Evolutionary conservation across 2,329 filamentous ascomycete genomes (phyloP), one percentile per base, ranked within the genome.

Genomic region (Fusarium mangiferae): DNA sequence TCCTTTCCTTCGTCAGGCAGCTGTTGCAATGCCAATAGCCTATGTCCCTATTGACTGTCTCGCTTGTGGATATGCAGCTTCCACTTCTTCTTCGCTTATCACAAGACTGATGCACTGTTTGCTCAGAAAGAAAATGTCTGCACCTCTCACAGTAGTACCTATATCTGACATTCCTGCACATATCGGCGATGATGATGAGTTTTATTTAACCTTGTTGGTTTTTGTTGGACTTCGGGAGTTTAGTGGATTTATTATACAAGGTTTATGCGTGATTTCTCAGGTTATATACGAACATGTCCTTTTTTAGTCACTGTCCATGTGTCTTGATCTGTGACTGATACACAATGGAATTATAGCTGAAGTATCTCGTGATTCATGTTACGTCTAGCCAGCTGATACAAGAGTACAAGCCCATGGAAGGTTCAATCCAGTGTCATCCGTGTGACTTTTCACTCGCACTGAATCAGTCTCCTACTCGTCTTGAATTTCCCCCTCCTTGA

Each of bases 371-470:
- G 28, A 17, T 30, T 22, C 20, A 45, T 18, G 22, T n/a, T 12
- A 9, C 14, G n/a, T 11, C n/a, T 51, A 2, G 4, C 3, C 7
- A 35, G 17, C 8, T 35, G n/a, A 35, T 15, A 35, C n/a, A 15
- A 24, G 30, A 15, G 12, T 15, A 30, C 26, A 48, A 2, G 5
- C 2, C 1, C 9, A 22, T 12, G 20, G 28, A 22, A 28, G 5
- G 4, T 15, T 28, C 6, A 14, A 22, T 28, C 5, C 18, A 28
- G 9, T 30, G 26, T 22, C 26, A 22, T 30, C 26, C 22, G 26
- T 20, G 3, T 48, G 0, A 9, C 6, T 0, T 14, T 11, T 7
- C 1, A 48, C 22, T 22, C 14, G 4, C 14, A 4, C 35, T 18
- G 51, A 38, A 55, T 39, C 24, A 54, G n/a, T 3, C 24, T 39